phyloP scores from a whole-genome alignment of 23 red algal species.

The Agarophyton chilense region DNA sequence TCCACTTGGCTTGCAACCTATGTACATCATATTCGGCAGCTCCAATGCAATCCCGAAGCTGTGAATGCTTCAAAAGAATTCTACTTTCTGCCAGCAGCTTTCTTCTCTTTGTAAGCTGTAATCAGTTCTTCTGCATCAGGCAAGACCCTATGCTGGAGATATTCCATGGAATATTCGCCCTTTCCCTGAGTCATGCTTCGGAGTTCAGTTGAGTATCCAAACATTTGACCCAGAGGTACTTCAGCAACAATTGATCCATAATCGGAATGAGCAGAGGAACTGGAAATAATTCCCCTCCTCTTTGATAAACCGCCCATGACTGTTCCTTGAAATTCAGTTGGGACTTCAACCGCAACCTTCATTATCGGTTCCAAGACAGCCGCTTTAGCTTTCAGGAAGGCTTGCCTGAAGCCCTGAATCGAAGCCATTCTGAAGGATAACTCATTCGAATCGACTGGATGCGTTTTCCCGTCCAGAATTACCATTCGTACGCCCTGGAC shows the following conservation, averaged over 20 bases:
- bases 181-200: constrained; percentile 96
- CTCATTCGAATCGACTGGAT: constrained; percentile 97
- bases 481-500: constrained; percentile 94
- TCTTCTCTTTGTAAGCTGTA: constrained; percentile 75
- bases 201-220: constrained; percentile 96
- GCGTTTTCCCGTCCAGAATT: constrained; percentile 87
- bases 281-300: constrained; percentile 74
- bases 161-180: constrained; percentile 99
- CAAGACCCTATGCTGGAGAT: constrained; percentile 61
- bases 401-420: constrained; percentile 88
- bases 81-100: constrained; percentile 66
- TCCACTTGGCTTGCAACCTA: neutral
- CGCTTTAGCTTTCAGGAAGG: constrained; percentile 74
- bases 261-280: constrained; percentile 67
- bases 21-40: too few relatives aligned
- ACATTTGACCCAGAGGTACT: constrained; percentile 93
- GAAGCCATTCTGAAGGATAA: constrained; percentile 90
- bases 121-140: constrained; percentile 44
- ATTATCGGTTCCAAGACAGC: constrained; percentile 92
- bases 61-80: too few relatives aligned
- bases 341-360: constrained; percentile 85
- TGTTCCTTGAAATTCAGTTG: constrained; percentile 86
- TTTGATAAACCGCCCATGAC: constrained; percentile 80
- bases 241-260: constrained; percentile 71
- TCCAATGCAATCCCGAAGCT: too few relatives aligned